These are phyloP conservation scores for Dacryopinax primogenitus DNA, from an alignment of 768 basidiomycete genomes.

Conservation along the genomic window DNA sequence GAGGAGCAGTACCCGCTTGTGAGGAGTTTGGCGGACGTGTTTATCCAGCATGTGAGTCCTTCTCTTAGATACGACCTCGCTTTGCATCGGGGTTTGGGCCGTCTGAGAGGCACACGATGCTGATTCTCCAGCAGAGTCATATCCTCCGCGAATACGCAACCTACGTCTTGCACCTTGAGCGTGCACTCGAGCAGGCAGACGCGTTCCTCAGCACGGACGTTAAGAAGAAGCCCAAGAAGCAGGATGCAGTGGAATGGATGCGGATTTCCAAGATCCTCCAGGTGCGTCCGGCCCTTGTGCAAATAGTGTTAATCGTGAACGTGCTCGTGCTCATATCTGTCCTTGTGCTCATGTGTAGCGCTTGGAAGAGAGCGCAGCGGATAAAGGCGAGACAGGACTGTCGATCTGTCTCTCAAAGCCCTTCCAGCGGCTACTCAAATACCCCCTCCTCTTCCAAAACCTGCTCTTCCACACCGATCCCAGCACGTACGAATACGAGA, in stretches of 20 bases:
- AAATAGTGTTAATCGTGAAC: too few species aligned
- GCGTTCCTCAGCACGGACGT: conserved; percentile 49
- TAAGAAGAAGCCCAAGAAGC: conserved; percentile 68
- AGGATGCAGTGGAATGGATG: conserved; percentile 64
- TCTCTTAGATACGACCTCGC: conserved; percentile 7
- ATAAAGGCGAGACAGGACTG: conserved; percentile 85
- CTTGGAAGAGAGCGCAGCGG: conserved; percentile 65
- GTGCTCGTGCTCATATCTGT: too few species aligned
- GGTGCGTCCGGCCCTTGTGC: conserved; percentile 15
- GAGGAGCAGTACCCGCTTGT: conserved; percentile 94
- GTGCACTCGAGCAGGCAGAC: conserved; percentile 78
- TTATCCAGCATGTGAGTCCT: conserved; percentile 70
- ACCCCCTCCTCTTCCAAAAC: conserved; percentile 95
- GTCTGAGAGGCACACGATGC: conserved; percentile 15
- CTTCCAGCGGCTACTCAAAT: conserved; percentile 91
- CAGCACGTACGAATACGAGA: conserved; percentile 93
- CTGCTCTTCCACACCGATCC: conserved; percentile 94
- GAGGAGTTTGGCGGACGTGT: conserved; percentile 87
- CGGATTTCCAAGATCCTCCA: conserved; percentile 62
- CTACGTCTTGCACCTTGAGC: conserved; percentile 88
- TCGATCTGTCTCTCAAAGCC: conserved; percentile 94
- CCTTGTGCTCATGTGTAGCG: too few species aligned
- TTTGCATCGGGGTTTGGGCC: not conserved
- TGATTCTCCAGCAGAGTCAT: conserved; percentile 48
- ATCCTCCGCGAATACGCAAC: conserved; percentile 88